A percentile compares a stretch with the other conserved stretches of the same genome.
These are phyloP conservation scores for Phytopythium vexans DNA, from an alignment of 352 stramenopile genomes.

Conservation along the genomic window DNA sequence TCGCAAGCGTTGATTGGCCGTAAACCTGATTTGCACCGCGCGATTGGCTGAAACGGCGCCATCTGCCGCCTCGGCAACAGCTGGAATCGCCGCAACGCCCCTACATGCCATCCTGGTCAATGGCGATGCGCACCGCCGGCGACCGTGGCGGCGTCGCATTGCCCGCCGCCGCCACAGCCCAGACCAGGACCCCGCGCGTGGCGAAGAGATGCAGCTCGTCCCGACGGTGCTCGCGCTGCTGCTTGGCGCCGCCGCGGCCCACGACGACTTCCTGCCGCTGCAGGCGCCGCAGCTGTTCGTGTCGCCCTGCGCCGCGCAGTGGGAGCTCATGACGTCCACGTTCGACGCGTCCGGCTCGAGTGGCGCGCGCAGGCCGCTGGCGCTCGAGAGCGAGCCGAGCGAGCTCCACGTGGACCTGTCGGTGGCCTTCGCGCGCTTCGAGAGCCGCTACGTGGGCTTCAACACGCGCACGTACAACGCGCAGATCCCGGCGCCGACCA, in stretches of 20 bases:
- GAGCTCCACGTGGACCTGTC: slow-evolving; percentile 57
- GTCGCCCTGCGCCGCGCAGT: slow-evolving; percentile 41
- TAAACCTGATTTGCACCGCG: too few species aligned
- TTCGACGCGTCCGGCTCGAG: slow-evolving; percentile 1
- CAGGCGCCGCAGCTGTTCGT: slow-evolving; percentile 35
- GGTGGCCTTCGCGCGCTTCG: slow-evolving; percentile 55
- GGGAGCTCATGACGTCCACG: slow-evolving; percentile 20
- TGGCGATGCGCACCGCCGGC: neutral
- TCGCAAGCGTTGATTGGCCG: too few species aligned
- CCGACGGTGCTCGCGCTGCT: neutral
- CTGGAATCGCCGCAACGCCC: too few species aligned
- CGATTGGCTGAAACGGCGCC: too few species aligned
- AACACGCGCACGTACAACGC: slow-evolving; percentile 76
- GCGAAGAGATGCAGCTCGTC: neutral
- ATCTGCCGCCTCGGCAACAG: too few species aligned
- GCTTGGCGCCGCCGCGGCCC: neutral
- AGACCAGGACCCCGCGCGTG: neutral
- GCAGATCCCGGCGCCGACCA: slow-evolving; percentile 56
- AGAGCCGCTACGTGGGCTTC: slow-evolving; percentile 69
- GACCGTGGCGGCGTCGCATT: neutral
- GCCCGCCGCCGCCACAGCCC: neutral
- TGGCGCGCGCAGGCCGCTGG: slow-evolving; percentile 21
- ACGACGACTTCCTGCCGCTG: slow-evolving; percentile 41
- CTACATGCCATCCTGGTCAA: neutral
- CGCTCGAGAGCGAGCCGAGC: slow-evolving; percentile 36